A percentile compares a stretch with the other conserved stretches of the same genome.
Evolutionary conservation across 2,329 filamentous ascomycete species (phyloP).

Genomic region (Teratosphaeria zuluensis): DNA sequence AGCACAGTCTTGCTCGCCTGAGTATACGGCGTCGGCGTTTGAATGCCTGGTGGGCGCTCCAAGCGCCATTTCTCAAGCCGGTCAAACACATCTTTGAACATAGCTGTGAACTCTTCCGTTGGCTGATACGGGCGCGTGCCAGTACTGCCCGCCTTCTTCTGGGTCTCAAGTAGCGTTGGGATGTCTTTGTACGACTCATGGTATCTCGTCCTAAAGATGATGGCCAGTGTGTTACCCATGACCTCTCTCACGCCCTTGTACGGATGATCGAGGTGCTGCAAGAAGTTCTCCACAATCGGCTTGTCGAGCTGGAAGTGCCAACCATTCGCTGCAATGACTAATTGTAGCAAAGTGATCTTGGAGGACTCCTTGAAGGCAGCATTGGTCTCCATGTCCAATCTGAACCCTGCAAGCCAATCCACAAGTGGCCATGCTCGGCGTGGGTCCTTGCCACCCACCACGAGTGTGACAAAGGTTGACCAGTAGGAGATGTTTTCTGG

Average conservation of each 20-base stretch:
- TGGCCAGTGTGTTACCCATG: slow-evolving; percentile 80
- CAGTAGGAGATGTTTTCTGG: slow-evolving; percentile 93
- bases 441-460: slow-evolving; percentile 82
- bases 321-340: slow-evolving; percentile 74
- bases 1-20: slow-evolving; percentile 93
- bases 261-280: slow-evolving; percentile 86
- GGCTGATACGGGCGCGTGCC: slow-evolving; percentile 78
- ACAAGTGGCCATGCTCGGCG: slow-evolving; percentile 78
- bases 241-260: slow-evolving; percentile 96
- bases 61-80: slow-evolving; percentile 80
- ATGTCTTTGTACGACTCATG: slow-evolving; percentile 89
- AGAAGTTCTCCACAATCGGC: slow-evolving; percentile 80
- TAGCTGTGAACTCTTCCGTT: slow-evolving; percentile 60
- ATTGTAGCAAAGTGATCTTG: slow-evolving; percentile 84
- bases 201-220: slow-evolving; percentile 83
- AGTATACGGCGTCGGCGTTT: slow-evolving; percentile 89
- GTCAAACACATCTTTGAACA: slow-evolving; percentile 64
- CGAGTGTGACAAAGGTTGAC: slow-evolving; percentile 85
- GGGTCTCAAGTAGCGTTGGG: slow-evolving; percentile 60
- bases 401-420: slow-evolving; percentile 72
- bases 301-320: slow-evolving; percentile 94
- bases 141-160: slow-evolving; percentile 70
- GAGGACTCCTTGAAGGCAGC: slow-evolving; percentile 98
- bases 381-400: slow-evolving; percentile 87
- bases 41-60: slow-evolving; percentile 74